Percentiles rank a stretch among this genome's conserved stretches.
Conservation (phyloP, 2,329 filamentous ascomycete genomes). For the Colletotrichum sp. region DNA sequence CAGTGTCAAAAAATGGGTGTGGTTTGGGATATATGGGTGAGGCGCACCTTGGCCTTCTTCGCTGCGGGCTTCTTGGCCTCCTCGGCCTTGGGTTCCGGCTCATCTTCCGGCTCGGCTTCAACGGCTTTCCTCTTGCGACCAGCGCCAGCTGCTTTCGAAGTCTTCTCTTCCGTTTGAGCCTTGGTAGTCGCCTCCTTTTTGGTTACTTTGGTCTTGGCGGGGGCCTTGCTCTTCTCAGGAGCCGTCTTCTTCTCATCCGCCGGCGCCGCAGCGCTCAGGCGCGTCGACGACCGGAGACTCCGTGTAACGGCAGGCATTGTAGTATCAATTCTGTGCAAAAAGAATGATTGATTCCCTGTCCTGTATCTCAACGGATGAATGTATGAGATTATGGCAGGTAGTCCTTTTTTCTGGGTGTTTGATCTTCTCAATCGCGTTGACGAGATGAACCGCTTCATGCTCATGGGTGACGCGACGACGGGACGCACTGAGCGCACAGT, state of each 20-base stretch:
- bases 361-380: fast-evolving
- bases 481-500: background rate
- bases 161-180: background rate
- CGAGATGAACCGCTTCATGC: background rate
- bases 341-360: background rate
- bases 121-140: background rate
- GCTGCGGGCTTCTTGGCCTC: background rate
- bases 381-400: background rate
- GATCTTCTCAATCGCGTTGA: background rate
- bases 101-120: background rate
- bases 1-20: fast-evolving
- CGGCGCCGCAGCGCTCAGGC: background rate
- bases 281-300: constrained; percentile 16
- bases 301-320: constrained; percentile 7
- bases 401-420: background rate
- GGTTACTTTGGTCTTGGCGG: background rate
- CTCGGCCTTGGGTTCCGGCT: background rate
- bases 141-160: background rate
- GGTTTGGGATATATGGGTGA: no score
- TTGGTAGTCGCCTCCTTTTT: background rate
- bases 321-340: background rate
- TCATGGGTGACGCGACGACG: background rate
- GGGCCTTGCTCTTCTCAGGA: background rate
- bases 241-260: background rate
- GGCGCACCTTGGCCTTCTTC: constrained; percentile 13